Conservation (phyloP, 768 basidiomycete species). For the Mycena epipterygia region DNA sequence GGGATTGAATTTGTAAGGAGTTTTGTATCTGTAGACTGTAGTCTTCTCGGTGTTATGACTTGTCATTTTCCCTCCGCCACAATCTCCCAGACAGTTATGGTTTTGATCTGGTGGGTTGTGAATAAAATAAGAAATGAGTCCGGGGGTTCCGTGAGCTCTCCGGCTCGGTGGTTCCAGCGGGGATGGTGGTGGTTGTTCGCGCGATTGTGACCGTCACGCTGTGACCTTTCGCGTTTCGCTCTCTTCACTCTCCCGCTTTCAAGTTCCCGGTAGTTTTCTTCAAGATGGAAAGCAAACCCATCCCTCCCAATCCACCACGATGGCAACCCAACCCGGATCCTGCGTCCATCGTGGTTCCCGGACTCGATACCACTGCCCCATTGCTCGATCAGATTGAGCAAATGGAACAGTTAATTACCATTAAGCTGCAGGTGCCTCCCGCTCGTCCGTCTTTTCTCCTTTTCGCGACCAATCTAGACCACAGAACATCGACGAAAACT, state of each 20-base stretch:
- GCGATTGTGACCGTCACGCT: too few species aligned
- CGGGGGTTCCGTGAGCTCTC: too few species aligned
- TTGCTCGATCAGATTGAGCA: constrained; percentile 91
- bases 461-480: constrained; percentile 11
- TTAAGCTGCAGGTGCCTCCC: constrained; percentile 82
- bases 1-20: background rate
- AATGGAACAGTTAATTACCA: constrained; percentile 95
- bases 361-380: constrained; percentile 77
- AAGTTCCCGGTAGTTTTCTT: too few species aligned
- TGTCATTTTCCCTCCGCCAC: too few species aligned
- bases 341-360: constrained; percentile 74
- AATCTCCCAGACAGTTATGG: too few species aligned
- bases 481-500: constrained; percentile 93
- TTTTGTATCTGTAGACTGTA: constrained; percentile 4
- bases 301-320: constrained; percentile 69
- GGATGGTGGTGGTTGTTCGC: too few species aligned
- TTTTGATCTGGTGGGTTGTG: too few species aligned
- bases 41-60: too few species aligned
- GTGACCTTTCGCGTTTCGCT: too few species aligned
- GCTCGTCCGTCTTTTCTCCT: constrained; percentile 1
- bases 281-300: constrained; percentile 21
- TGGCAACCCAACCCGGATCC: constrained; percentile 80
- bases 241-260: too few species aligned
- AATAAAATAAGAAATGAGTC: too few species aligned
- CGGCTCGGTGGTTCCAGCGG: too few species aligned